Evolutionary conservation across 2,329 filamentous ascomycete genomes (phyloP).

Genomic region (Aspergillus sergii): DNA sequence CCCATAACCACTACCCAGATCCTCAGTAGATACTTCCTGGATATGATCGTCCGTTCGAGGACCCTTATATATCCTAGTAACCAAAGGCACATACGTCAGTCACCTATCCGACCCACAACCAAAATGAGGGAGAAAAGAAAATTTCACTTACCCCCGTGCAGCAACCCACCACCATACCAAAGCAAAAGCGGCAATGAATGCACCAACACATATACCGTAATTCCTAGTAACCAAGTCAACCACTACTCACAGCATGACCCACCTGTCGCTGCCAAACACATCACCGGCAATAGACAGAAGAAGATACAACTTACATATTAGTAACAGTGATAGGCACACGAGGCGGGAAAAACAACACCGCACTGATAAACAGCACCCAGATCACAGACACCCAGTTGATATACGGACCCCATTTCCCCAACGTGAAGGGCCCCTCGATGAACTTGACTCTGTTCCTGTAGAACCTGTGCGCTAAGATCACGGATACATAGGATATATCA

Average conservation of each 20-base stretch:
- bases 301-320: conserved; percentile 48
- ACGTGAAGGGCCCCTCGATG: conserved; percentile 60
- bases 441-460: conserved; percentile 57
- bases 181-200: conserved; percentile 53
- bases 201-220: conserved; percentile 51
- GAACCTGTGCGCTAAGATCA: conserved; percentile 60
- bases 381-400: conserved; percentile 60
- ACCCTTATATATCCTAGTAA: conserved; percentile 57
- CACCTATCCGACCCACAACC: neutral
- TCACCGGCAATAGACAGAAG: neutral
- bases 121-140: conserved; percentile 16
- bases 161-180: conserved; percentile 52
- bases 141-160: conserved; percentile 40
- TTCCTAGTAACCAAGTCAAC: conserved; percentile 39
- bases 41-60: conserved; percentile 59
- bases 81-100: conserved; percentile 15
- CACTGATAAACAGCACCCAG: conserved; percentile 66
- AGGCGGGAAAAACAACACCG: conserved; percentile 60
- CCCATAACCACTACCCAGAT: conserved; percentile 24
- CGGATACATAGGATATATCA: conserved; percentile 60
- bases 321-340: conserved; percentile 48
- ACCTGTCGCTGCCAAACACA: neutral
- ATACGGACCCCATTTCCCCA: conserved; percentile 58
- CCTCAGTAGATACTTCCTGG: conserved; percentile 37
- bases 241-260: neutral